Evolutionary conservation across 164 flowering plant species (phyloP).

Genomic region (Akebia trifoliata): DNA sequence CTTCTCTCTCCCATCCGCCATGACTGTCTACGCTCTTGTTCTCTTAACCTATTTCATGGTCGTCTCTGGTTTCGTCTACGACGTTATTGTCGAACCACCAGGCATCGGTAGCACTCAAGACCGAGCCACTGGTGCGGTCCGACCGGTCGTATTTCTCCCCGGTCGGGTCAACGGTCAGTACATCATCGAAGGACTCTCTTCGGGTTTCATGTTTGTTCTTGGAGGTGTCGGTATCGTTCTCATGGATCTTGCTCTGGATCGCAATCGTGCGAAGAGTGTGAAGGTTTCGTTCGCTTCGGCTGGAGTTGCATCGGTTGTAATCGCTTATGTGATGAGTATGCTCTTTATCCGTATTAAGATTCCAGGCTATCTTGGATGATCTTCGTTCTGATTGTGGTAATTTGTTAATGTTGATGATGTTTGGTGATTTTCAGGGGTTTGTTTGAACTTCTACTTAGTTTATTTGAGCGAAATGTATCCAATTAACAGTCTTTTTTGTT

Average conservation of each 20-base stretch:
- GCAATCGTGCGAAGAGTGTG: slow-evolving; percentile 58
- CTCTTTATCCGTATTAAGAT: slow-evolving; percentile 91
- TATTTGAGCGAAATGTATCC: neutral
- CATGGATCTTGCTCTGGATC: slow-evolving; percentile 75
- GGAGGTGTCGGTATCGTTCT: slow-evolving; percentile 85
- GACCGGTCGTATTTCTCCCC: slow-evolving; percentile 80
- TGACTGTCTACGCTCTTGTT: slow-evolving; percentile 67
- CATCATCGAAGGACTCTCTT: slow-evolving; percentile 92
- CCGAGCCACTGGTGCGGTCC: slow-evolving; percentile 65
- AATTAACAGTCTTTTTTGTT: neutral
- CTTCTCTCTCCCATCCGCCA: slow-evolving; percentile 75
- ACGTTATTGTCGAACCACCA: slow-evolving; percentile 96
- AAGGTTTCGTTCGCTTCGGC: slow-evolving; percentile 63
- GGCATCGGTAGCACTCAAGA: slow-evolving; percentile 96
- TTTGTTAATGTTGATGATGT: neutral
- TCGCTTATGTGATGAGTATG: slow-evolving; percentile 92
- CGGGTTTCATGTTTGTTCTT: slow-evolving; percentile 97
- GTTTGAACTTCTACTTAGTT: neutral
- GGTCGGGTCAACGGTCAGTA: slow-evolving; percentile 99
- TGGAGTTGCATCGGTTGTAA: slow-evolving; percentile 56
- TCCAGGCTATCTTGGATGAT: slow-evolving; percentile 65
- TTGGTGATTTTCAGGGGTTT: neutral
- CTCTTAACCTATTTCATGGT: slow-evolving; percentile 93
- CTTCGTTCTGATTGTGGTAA: neutral
- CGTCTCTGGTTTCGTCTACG: slow-evolving; percentile 93